phyloP scores from a whole-genome alignment of 1,284 basidiomycete species.

The Leccinum cinnamomeum region DNA sequence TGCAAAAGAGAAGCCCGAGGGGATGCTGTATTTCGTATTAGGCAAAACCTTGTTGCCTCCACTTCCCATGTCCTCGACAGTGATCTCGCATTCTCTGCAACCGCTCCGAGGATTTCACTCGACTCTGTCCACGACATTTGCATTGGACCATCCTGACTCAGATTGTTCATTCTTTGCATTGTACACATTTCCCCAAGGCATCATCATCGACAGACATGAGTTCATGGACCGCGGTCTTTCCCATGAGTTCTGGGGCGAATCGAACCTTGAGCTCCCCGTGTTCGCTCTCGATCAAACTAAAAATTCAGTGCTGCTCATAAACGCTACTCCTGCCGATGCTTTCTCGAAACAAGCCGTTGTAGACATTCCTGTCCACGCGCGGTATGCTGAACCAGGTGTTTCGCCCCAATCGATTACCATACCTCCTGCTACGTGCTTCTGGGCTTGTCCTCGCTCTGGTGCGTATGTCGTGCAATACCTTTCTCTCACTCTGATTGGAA shows the following conservation, averaged over 20 bases:
- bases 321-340: constrained; percentile 11
- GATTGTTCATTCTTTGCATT: constrained; percentile 30
- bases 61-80: constrained; percentile 21
- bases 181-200: constrained; percentile 27
- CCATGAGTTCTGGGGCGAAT: constrained; percentile 35
- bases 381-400: constrained; percentile 28
- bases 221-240: constrained; percentile 27
- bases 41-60: no score
- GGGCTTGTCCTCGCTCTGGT: constrained; percentile 32
- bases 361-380: constrained; percentile 33
- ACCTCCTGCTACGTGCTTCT: constrained; percentile 29
- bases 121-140: constrained; percentile 30
- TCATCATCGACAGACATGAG: constrained; percentile 35
- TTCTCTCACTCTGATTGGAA: constrained; percentile 5
- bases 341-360: constrained; percentile 11
- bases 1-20: no score
- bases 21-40: no score
- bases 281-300: constrained; percentile 30
- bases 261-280: constrained; percentile 35
- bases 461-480: constrained; percentile 2
- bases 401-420: constrained; percentile 19
- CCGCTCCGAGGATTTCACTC: constrained; percentile 33
- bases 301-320: constrained; percentile 26
- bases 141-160: constrained; percentile 8
- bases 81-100: constrained; percentile 24